Conservation (phyloP, 2,329 filamentous ascomycete genomes). For the Alternaria tenuissima region DNA sequence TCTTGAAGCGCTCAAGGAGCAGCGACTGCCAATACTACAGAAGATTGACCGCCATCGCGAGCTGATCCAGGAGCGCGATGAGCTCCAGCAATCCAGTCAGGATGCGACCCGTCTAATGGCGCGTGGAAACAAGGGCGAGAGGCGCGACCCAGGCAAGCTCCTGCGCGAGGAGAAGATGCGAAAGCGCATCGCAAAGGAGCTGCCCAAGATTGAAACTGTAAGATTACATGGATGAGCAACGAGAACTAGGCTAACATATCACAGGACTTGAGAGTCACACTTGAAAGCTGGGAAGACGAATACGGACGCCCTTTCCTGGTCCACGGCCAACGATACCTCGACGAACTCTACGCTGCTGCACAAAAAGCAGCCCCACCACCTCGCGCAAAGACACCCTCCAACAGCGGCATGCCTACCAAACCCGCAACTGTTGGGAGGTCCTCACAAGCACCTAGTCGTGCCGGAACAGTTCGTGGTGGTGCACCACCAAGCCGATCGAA, state of each 20-base stretch:
- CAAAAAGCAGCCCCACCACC: conserved; percentile 68
- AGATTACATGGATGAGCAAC: background rate
- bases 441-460: conserved; percentile 41
- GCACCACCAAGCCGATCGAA: conserved; percentile 54
- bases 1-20: conserved; percentile 82
- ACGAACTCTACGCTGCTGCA: conserved; percentile 74
- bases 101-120: conserved; percentile 93
- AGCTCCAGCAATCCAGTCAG: conserved; percentile 88
- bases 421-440: conserved; percentile 42
- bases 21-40: conserved; percentile 82
- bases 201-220: conserved; percentile 84
- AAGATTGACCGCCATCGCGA: conserved; percentile 84
- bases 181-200: conserved; percentile 93
- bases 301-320: conserved; percentile 93
- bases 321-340: conserved; percentile 89
- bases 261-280: conserved; percentile 73
- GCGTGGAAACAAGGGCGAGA: conserved; percentile 91
- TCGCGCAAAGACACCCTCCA: conserved; percentile 78
- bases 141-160: conserved; percentile 91
- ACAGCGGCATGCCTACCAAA: conserved; percentile 40
- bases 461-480: conserved; percentile 52
- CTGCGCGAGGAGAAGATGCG: conserved; percentile 98
- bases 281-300: conserved; percentile 91
- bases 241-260: conserved; percentile 2
- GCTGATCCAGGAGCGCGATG: conserved; percentile 84